Evolutionary conservation across 768 basidiomycete genomes (phyloP).

Genomic region (Hydnum rufescens): DNA sequence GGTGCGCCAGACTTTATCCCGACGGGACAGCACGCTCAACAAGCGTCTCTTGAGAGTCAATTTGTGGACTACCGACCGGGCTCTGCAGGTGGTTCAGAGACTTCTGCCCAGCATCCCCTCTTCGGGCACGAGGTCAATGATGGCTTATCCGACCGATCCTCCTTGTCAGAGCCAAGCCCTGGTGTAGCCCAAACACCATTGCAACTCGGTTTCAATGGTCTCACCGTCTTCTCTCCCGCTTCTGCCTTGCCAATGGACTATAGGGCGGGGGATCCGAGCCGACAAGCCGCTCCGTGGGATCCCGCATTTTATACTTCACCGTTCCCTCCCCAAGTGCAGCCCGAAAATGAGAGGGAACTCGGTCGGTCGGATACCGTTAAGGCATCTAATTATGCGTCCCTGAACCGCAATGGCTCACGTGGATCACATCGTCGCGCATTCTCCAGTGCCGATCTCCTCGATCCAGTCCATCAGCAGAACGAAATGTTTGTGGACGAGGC

Average conservation of each 20-base stretch:
- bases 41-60: neutral
- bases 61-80: neutral
- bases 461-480: too few relatives aligned
- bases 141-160: neutral
- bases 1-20: neutral
- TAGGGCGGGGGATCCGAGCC: neutral
- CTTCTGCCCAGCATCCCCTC: neutral
- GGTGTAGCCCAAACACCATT: neutral
- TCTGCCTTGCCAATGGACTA: neutral
- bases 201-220: neutral
- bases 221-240: neutral
- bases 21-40: neutral
- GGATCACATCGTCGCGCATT: neutral
- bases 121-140: neutral
- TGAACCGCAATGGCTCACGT: neutral
- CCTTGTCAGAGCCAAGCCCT: neutral
- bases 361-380: slow-evolving; percentile 10
- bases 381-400: slow-evolving; percentile 6
- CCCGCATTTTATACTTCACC: neutral
- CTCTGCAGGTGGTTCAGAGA: neutral
- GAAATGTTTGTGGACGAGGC: neutral
- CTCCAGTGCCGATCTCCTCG: neutral
- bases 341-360: slow-evolving; percentile 28
- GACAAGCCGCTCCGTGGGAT: neutral
- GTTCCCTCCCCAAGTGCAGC: neutral